Conservation (phyloP, 176 grass and related monocot species). For the Pharus latifolius region DNA sequence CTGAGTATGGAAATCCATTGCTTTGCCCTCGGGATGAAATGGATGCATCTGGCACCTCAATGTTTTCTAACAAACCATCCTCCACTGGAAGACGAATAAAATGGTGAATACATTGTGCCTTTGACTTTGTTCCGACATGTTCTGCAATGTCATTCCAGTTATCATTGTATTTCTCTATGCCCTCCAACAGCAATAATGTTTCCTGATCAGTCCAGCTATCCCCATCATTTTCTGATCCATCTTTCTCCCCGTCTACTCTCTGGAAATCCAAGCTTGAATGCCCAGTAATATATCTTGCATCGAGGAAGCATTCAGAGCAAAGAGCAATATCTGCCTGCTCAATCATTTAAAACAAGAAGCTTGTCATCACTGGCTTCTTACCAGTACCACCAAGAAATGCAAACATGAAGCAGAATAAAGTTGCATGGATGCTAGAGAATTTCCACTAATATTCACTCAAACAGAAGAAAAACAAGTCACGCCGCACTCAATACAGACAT, state of each 20-base stretch:
- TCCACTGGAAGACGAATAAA: slow-evolving; percentile 88
- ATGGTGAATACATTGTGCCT: slow-evolving; percentile 95
- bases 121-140: slow-evolving; percentile 80
- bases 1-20: slow-evolving; percentile 23
- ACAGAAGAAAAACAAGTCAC: background rate
- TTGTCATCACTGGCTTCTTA: background rate
- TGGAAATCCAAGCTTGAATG: slow-evolving; percentile 89
- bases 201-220: slow-evolving; percentile 84
- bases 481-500: background rate
- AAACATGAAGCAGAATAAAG: background rate
- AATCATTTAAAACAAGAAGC: slow-evolving; percentile 21
- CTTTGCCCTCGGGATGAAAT: slow-evolving; percentile 11
- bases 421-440: background rate
- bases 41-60: slow-evolving; percentile 44
- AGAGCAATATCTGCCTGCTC: slow-evolving; percentile 65
- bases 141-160: slow-evolving; percentile 88
- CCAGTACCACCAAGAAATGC: background rate
- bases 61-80: slow-evolving; percentile 64
- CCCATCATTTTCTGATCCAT: slow-evolving; percentile 48
- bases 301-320: slow-evolving; percentile 78
- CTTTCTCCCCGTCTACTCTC: slow-evolving; percentile 43
- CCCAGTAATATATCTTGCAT: slow-evolving; percentile 62
- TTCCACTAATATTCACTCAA: background rate
- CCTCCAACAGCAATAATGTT: slow-evolving; percentile 85
- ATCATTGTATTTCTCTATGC: slow-evolving; percentile 76